phyloP scores from a whole-genome alignment of 1,284 basidiomycete species.

The Leccinum pachyderme region DNA sequence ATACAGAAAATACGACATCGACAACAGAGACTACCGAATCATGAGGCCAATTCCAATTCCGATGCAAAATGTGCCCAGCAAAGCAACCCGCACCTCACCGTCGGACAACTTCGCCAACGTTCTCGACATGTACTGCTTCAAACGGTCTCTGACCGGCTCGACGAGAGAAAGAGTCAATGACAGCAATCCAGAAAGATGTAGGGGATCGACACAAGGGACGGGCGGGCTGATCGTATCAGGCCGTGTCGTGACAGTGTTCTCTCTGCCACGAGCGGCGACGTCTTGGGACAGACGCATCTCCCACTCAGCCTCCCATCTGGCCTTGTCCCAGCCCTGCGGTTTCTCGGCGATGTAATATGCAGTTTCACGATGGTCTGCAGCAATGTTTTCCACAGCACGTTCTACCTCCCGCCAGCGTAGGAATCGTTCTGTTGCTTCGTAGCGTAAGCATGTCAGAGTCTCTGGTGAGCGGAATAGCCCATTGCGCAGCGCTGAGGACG shows the following conservation, averaged over 20 bases:
- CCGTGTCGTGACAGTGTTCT: slow-evolving; percentile 20
- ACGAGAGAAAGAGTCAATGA: slow-evolving; percentile 48
- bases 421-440: slow-evolving; percentile 68
- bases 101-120: slow-evolving; percentile 27
- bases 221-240: slow-evolving; percentile 14
- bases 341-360: slow-evolving; percentile 21
- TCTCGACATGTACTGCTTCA: slow-evolving; percentile 17
- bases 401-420: slow-evolving; percentile 69
- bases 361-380: slow-evolving; percentile 28
- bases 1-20: neutral
- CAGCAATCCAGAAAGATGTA: slow-evolving; percentile 48
- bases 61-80: slow-evolving; percentile 35
- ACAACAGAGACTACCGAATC: slow-evolving; percentile 24
- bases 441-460: slow-evolving; percentile 51
- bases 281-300: slow-evolving; percentile 54
- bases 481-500: slow-evolving; percentile 48
- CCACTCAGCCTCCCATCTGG: slow-evolving; percentile 64
- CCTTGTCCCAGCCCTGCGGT: slow-evolving; percentile 50
- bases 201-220: slow-evolving; percentile 39
- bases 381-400: slow-evolving; percentile 42
- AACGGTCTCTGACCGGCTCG: slow-evolving; percentile 21
- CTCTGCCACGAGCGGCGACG: slow-evolving; percentile 46
- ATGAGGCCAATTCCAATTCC: slow-evolving; percentile 33
- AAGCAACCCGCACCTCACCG: slow-evolving; percentile 27
- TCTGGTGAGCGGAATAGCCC: slow-evolving; percentile 63